Percentiles rank a stretch among this genome's conserved stretches.
Conservation (phyloP, 192 early-diverging fungal species). For the Tieghemiomyces parasiticus region DNA sequence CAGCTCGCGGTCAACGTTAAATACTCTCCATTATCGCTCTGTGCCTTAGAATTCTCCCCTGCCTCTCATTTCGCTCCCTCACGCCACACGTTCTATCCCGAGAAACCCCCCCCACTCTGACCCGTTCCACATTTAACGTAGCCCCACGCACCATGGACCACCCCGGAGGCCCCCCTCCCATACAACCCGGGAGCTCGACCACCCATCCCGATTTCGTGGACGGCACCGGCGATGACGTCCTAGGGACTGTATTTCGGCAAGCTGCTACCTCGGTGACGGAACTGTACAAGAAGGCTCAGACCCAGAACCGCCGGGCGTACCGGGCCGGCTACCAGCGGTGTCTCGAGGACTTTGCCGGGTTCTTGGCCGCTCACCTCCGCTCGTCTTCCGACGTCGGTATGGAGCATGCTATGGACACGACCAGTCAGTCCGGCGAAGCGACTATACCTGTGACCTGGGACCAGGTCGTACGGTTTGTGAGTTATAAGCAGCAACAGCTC, state of each 20-base stretch:
- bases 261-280: constrained; percentile 24
- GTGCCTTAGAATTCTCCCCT: no score
- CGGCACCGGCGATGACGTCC: constrained; percentile 5
- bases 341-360: constrained; percentile 21
- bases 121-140: no score
- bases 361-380: constrained; percentile 7
- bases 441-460: constrained; percentile 7
- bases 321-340: constrained; percentile 24
- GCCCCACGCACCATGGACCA: no score
- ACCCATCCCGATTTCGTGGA: neutral
- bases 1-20: no score
- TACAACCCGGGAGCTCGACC: no score
- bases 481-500: constrained; percentile 5
- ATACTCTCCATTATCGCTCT: no score
- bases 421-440: neutral
- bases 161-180: no score
- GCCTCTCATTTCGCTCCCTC: no score
- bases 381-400: neutral
- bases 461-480: constrained; percentile 5
- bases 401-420: neutral
- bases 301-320: constrained; percentile 18
- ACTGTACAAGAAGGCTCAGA: constrained; percentile 25
- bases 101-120: no score
- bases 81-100: no score
- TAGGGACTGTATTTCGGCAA: constrained; percentile 2